phyloP scores from a whole-genome alignment of 2,329 filamentous ascomycete genomes.

The Arthrobotrys musiformis region DNA sequence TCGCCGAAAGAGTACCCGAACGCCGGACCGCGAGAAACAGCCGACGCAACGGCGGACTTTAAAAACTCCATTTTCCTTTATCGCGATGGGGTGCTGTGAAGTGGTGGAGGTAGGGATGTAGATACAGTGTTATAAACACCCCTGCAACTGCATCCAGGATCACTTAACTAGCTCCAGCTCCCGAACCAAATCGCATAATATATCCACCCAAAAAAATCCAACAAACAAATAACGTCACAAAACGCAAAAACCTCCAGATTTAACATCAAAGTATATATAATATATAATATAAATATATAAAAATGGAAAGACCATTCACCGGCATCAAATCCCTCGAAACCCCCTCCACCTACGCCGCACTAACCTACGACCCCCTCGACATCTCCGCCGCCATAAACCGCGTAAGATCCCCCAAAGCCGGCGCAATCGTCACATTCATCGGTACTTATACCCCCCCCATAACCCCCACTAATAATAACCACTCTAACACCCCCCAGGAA shows the following conservation, averaged over 20 bases:
- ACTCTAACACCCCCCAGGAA: slow-evolving; percentile 73
- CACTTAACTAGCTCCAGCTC: too few relatives aligned
- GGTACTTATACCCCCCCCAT: slow-evolving; percentile 65
- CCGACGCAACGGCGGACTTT: slow-evolving; percentile 95
- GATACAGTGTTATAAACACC: too few relatives aligned
- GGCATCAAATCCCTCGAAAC: slow-evolving; percentile 62
- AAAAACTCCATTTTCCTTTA: slow-evolving; percentile 83
- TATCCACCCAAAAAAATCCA: too few relatives aligned
- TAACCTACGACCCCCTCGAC: slow-evolving; percentile 74
- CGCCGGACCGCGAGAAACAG: slow-evolving; percentile 91
- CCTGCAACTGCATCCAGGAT: too few relatives aligned
- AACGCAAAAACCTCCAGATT: too few relatives aligned
- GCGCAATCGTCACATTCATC: slow-evolving; percentile 80
- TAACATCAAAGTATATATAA: too few relatives aligned
- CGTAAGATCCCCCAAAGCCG: slow-evolving; percentile 78
- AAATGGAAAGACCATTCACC: slow-evolving; percentile 22
- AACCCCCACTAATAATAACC: neutral
- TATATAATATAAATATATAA: too few relatives aligned
- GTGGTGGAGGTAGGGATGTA: too few relatives aligned
- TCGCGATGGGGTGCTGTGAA: too few relatives aligned
- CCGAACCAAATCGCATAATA: too few relatives aligned
- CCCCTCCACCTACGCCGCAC: slow-evolving; percentile 72
- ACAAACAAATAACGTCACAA: too few relatives aligned
- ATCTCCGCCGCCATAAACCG: slow-evolving; percentile 70
- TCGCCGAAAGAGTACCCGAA: slow-evolving; percentile 95